These are phyloP conservation scores for Ascochyta lentis DNA, from an alignment of 2,329 filamentous ascomycete species.

Conservation along the genomic window DNA sequence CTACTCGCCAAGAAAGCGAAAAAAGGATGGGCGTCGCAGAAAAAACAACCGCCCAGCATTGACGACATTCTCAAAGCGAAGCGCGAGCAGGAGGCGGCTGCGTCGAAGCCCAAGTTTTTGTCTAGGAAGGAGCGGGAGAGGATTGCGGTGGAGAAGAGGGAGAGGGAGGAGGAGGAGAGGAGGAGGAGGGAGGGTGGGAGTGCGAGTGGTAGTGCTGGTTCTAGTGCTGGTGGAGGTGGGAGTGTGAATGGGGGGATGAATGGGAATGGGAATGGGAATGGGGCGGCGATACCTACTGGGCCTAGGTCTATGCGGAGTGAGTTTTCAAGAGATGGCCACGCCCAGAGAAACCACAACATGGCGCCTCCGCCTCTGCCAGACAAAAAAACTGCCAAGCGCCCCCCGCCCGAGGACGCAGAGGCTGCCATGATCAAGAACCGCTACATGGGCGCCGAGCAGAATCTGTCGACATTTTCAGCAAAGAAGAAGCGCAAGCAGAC, in stretches of 20 bases:
- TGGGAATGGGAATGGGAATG: conserved; percentile 14
- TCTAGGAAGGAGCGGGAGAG: conserved; percentile 83
- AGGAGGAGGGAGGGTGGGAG: conserved; percentile 53
- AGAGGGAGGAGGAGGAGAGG: conserved; percentile 73
- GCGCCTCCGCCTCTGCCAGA: conserved; percentile 57
- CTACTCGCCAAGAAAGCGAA: conserved; percentile 55
- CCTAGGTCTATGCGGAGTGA: conserved; percentile 71
- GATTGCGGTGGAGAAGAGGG: conserved; percentile 77
- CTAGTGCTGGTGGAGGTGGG: too few relatives aligned
- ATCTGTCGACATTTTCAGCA: conserved; percentile 86
- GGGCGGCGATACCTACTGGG: conserved; percentile 67
- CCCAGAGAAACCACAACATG: conserved; percentile 56
- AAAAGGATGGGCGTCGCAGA: conserved; percentile 60
- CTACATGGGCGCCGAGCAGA: conserved; percentile 91
- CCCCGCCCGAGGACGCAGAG: conserved; percentile 67
- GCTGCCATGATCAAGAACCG: conserved; percentile 76
- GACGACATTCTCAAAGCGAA: conserved; percentile 87
- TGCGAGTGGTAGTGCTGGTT: too few relatives aligned
- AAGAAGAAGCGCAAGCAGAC: conserved; percentile 95
- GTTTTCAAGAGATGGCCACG: conserved; percentile 33
- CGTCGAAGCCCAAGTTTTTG: conserved; percentile 86
- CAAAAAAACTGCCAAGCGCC: conserved; percentile 38
- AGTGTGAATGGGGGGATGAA: conserved; percentile 8
- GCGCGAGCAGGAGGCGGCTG: conserved; percentile 82
- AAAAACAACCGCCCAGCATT: conserved; percentile 71